Conservation (phyloP, 2,329 filamentous ascomycete species). For the Cladophialophora immunda region DNA sequence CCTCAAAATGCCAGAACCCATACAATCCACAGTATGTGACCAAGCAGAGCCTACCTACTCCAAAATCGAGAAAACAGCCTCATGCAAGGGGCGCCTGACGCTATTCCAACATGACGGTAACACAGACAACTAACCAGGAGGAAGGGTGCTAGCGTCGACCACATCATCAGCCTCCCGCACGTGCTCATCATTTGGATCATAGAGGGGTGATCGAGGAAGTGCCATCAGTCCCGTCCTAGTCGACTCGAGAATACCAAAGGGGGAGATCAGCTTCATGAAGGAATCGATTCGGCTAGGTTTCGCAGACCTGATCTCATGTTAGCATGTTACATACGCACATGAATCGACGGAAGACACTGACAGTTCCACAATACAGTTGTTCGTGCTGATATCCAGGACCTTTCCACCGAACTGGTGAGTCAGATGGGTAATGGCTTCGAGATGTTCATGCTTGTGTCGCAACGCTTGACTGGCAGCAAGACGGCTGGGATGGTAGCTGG, state of each 20-base stretch:
- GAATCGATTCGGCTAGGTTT: conserved; percentile 95
- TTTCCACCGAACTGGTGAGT: conserved; percentile 98
- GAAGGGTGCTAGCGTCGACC: conserved; percentile 91
- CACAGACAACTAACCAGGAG: conserved; percentile 71
- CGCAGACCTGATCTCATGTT: conserved; percentile 69
- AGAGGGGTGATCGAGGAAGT: conserved; percentile 88
- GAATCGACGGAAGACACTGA: conserved; percentile 60
- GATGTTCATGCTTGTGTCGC: conserved; percentile 95
- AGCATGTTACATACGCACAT: conserved; percentile 36
- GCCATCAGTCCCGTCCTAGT: conserved; percentile 97
- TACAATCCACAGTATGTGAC: conserved; percentile 3
- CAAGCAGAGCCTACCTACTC: conserved; percentile 13
- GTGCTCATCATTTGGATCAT: conserved; percentile 74
- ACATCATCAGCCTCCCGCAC: conserved; percentile 92
- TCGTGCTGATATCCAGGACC: conserved; percentile 96
- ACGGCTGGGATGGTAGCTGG: conserved; percentile 88
- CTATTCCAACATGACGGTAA: conserved; percentile 7
- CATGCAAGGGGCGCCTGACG: conserved; percentile 15
- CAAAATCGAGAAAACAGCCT: conserved; percentile 9
- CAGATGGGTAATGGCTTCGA: conserved; percentile 95
- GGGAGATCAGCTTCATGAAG: conserved; percentile 93
- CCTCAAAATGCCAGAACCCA: conserved; percentile 10
- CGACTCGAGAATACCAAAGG: conserved; percentile 96
- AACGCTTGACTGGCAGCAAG: conserved; percentile 87
- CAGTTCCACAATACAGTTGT: conserved; percentile 98